A percentile compares a stretch with the other conserved stretches of the same genome.
phyloP scores from a whole-genome alignment of 163 green algal species.

The Dunaliella salina region DNA sequence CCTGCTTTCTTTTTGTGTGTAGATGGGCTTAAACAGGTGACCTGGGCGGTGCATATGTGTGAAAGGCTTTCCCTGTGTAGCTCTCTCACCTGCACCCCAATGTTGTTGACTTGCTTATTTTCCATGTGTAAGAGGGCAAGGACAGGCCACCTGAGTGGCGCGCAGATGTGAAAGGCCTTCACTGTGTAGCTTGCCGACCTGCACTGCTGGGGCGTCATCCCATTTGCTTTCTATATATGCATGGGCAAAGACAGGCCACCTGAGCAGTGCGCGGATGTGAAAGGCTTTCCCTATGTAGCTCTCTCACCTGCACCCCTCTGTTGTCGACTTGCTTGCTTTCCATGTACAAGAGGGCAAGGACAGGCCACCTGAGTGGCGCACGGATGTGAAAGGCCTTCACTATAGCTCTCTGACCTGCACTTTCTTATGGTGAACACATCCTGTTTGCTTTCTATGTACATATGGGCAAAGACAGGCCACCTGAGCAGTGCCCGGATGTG shows the following conservation, averaged over 20 bases:
- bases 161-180: slow-evolving; percentile 8
- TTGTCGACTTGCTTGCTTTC: background rate
- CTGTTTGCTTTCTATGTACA: background rate
- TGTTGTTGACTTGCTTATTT: no score
- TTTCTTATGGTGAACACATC: no score
- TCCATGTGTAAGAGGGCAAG: slow-evolving; percentile 2
- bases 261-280: no score
- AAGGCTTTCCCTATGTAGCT: no score
- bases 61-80: no score
- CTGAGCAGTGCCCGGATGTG: no score
- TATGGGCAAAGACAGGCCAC: background rate
- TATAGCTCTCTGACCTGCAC: no score
- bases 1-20: background rate
- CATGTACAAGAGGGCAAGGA: slow-evolving; percentile 2
- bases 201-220: no score
- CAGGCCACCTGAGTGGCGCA: background rate
- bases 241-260: background rate
- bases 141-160: background rate
- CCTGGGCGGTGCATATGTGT: no score
- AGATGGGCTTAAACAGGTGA: background rate
- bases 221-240: background rate
- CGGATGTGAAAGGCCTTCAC: slow-evolving; percentile 10
- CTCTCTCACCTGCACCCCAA: no score
- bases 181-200: no score
- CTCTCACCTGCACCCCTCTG: no score